Base-by-base conservation (phyloP, 2,329 filamentous ascomycete genomes). In the Furcasterigmium furcatum region DNA sequence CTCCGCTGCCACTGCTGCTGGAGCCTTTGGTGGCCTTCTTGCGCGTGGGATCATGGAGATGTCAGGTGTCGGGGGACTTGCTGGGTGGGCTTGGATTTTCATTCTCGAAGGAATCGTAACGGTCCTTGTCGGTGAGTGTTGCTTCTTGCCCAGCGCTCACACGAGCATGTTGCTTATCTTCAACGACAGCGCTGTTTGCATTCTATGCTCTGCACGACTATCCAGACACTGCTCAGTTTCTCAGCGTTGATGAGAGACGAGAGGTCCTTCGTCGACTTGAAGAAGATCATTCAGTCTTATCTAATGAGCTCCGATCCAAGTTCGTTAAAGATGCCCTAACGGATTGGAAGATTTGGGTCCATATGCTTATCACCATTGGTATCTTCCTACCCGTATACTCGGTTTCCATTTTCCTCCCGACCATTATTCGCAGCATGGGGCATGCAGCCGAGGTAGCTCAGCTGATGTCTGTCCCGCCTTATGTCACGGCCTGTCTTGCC, bases 21-120 rank as follows among this genome's bases (percentile, higher is more conserved):
- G n/a, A n/a, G n/a, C n/a, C n/a, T n/a, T n/a, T n/a, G n/a, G n/a
- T n/a, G n/a, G n/a, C n/a, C n/a, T n/a, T n/a, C n/a, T n/a, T n/a
- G n/a, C n/a, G n/a, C n/a, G n/a, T n/a, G n/a, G n/a, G n/a, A n/a
- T 85, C 42, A 73, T 78, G 25, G 75, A 80, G 57, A 80, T 84
- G 74, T 55, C 70, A 1, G 76, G 76, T 3, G 53, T 67, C 6
- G 62, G 64, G 20, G 74, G 79, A 12, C 61, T 65, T 42, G 45
- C 64, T 9, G 86, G 85, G 2, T 91, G 88, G 88, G 73, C 79
- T 2, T 91, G 86, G 87, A 90, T 92, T 43, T 92, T 92, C 61
- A 86, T 91, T 47, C 67, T 89, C 4, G 84, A 87, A 59, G 77
- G 78, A 24, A 47, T 77, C n/a, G n/a, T n/a, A n/a, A n/a, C n/a